These are phyloP conservation scores for Aegilops longissima DNA, from an alignment of 176 grass and related monocot species.

Conservation along the genomic window DNA sequence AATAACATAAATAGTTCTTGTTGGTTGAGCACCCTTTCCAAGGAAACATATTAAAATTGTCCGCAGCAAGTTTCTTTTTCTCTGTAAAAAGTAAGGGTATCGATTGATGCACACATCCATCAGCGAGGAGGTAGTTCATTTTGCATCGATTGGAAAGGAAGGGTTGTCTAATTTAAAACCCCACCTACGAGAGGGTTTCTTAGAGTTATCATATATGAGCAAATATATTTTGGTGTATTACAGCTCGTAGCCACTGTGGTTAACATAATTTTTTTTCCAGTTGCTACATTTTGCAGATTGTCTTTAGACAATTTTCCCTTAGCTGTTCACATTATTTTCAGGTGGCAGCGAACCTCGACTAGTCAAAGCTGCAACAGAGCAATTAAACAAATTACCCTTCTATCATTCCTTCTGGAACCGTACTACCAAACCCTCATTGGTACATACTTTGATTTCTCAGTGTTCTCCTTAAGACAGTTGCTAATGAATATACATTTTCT, in stretches of 20 bases:
- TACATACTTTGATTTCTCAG: constrained; percentile 30
- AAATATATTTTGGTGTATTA: neutral
- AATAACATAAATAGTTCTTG: no score
- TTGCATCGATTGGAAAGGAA: no score
- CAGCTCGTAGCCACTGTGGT: neutral
- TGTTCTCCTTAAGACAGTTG: neutral
- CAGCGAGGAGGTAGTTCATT: neutral
- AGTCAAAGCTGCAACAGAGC: constrained; percentile 77
- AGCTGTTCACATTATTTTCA: constrained; percentile 46
- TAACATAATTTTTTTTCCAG: neutral
- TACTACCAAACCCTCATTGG: constrained; percentile 91
- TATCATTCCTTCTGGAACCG: constrained; percentile 99
- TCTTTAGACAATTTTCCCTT: neutral
- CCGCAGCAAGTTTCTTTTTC: neutral
- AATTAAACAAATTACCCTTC: constrained; percentile 90
- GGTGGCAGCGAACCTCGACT: constrained; percentile 88
- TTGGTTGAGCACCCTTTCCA: no score
- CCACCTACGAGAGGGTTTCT: neutral
- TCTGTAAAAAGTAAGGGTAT: neutral
- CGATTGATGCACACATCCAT: neutral
- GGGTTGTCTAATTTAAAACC: no score
- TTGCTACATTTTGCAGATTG: neutral
- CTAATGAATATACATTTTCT: neutral
- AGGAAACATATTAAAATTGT: no score
- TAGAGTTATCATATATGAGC: neutral